A percentile compares a stretch with the other conserved stretches of the same genome.
Conservation (phyloP, 108 stramenopile genomes). For the Fragilaria radians region DNA sequence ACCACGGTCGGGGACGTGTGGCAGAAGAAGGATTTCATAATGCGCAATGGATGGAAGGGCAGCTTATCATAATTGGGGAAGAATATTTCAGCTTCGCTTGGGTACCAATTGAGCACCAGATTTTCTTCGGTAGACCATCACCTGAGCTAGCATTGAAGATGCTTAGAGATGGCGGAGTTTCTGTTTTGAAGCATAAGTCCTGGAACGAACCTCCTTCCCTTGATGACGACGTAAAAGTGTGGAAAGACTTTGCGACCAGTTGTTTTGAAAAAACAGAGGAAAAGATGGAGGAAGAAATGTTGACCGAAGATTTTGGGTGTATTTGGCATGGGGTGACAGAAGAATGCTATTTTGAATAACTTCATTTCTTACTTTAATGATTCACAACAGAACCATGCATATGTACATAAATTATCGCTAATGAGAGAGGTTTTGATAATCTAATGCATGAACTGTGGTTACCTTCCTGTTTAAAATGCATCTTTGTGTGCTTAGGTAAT, state of each 20-base stretch:
- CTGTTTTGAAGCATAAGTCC: slow-evolving; percentile 28
- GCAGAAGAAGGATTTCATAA: slow-evolving; percentile 55
- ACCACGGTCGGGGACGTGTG: slow-evolving; percentile 56
- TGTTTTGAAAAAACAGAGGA: slow-evolving; percentile 64
- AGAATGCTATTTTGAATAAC: slow-evolving; percentile 73
- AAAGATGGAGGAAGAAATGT: slow-evolving; percentile 35
- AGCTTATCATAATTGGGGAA: slow-evolving; percentile 67
- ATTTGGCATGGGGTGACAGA: slow-evolving; percentile 64
- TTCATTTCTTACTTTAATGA: no score
- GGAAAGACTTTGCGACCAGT: slow-evolving; percentile 44
- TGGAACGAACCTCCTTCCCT: slow-evolving; percentile 28
- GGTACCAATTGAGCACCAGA: slow-evolving; percentile 70
- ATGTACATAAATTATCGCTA: no score
- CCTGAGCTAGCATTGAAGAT: slow-evolving; percentile 60
- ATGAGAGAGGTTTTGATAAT: no score
- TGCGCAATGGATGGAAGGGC: slow-evolving; percentile 70
- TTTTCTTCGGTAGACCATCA: slow-evolving; percentile 75
- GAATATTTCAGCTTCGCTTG: slow-evolving; percentile 82
- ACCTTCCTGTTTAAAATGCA: no score
- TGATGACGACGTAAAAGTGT: slow-evolving; percentile 43
- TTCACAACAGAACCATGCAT: no score
- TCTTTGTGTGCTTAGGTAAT: no score
- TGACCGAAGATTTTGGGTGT: slow-evolving; percentile 43
- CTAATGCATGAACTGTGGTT: no score
- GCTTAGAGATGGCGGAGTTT: slow-evolving; percentile 49